Base-by-base conservation (phyloP, 2,329 filamentous ascomycete species). In the Canariomyces notabilis region DNA sequence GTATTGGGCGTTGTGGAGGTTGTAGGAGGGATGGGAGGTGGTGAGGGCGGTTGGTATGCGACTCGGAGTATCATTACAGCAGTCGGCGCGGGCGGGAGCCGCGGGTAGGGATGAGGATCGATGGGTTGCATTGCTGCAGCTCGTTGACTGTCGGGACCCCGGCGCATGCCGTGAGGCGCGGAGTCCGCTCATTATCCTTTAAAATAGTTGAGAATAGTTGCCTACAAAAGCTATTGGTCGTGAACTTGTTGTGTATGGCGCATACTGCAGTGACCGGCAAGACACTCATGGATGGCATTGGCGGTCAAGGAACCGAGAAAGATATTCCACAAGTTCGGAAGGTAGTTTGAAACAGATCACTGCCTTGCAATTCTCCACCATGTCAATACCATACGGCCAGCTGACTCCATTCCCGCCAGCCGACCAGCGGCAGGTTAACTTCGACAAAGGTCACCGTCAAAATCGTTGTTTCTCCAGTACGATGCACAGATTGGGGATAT, bases 81-180 rank as follows among this genome's bases (percentile, higher is more conserved):
- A 31, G 21, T 37, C 19, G 16, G 35, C 36, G 3, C 46, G 49
- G 18, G 50, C 46, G 5, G 49, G 46, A 2, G 46, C 39, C 14
- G 47, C 36, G 19, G 48, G 48, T 2, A 52, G 29, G 7, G 46
- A 31, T 14, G 49, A 36, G 11, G 39, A 29, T 18, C 18, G 39
- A n/a, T n/a, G 31, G 20, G 12, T 29, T 19, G 26, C 16, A 31
- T n/a, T 20, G 9, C 21, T 15, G 15, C 26, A 23, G 34, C 18
- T n/a, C 16, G 18, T 35, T 26, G 12, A 29, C 2, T 6, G 21
- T 15, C 12, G 38, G n/a, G 26, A 5, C 14, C 15, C 15, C 15
- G 45, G 51, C 11, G 55, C 54, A 37, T 56, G 53, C 26, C 49
- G 49, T 16, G 52, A 55, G 26, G 31, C 42, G 33, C 49, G 43